Evolutionary conservation across 225 moss, liverwort and hornwort species (phyloP), one percentile per base, ranked within the genome.

Genomic region (Rhytidiadelphus loreus): DNA sequence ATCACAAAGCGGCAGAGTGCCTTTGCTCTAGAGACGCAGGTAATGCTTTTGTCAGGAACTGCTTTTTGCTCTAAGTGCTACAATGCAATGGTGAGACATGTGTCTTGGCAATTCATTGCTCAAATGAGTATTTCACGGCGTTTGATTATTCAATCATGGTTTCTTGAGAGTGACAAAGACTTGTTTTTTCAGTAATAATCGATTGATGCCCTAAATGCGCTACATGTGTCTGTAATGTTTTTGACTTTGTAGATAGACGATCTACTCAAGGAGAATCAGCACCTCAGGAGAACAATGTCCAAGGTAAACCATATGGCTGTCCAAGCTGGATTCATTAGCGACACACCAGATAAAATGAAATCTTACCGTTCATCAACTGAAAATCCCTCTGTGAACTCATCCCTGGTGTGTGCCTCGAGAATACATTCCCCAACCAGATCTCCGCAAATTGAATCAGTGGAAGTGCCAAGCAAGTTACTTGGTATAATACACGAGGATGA

Each of bases 181-280:
- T 9, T 80, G 15, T 39, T 62, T 62, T 55, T 71, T 9, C 41
- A 55, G 11, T 59, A 65, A 82, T 61, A 59, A 74, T 60, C 29
- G 14, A 56, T 86, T 44, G 48, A 60, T 87, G 37, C 62, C 15
- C 59, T 50, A 50, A 62, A 33, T 50, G 77, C 24, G 69, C 53
- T 43, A 52, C 57, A 70, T 74, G 74, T 44, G 81, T 68, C 46
- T 91, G 68, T n/a, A 24, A 66, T 81, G 58, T 53, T 65, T 46
- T 60, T 76, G 53, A 81, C 57, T 56, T 57, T 88, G 80, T 72
- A 93, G 92, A 79, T 91, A 77, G 85, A 82, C 32, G 81, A 92
- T 86, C 84, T 90, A 68, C 81, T 85, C n/a, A 85, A 89, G 78
- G 92, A 91, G 77, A 93, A 91, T 61, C 91, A 82, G 78, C 81